Percentiles rank a stretch among this genome's conserved stretches.
phyloP scores from a whole-genome alignment of 257 asterid species.

The Fraxinus pennsylvanica region DNA sequence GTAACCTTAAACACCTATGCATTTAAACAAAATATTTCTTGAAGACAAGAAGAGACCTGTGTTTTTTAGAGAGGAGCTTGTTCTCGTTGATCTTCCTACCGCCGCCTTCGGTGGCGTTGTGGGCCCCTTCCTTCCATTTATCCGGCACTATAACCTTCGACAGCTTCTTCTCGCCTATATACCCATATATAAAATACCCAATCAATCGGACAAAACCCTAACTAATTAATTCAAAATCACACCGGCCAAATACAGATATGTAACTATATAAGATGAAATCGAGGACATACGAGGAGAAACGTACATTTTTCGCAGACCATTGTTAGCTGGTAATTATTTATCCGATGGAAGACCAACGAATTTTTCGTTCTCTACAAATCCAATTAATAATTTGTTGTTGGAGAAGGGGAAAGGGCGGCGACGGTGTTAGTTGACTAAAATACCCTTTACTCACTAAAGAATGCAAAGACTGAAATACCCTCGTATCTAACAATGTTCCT shows the following conservation, averaged over 20 bases:
- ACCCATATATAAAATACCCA: conserved; percentile 23
- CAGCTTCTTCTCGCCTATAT: conserved; percentile 90
- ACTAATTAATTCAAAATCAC: conserved; percentile 13
- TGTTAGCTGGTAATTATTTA: conserved; percentile 8
- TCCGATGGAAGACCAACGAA: conserved; percentile 9
- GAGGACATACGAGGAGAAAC: conserved; percentile 2
- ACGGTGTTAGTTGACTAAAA: background rate
- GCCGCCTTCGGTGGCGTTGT: conserved; percentile 84
- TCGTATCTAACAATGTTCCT: conserved; percentile 37
- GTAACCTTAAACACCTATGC: background rate
- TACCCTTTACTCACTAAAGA: background rate
- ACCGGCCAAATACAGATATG: background rate
- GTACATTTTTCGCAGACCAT: conserved; percentile 95
- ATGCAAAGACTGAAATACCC: background rate
- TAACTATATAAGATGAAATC: background rate
- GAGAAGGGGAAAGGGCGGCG: background rate
- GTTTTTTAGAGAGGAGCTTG: conserved; percentile 91
- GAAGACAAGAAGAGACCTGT: conserved; percentile 46
- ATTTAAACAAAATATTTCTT: background rate
- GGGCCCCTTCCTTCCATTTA: conserved; percentile 96
- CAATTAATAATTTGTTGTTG: background rate
- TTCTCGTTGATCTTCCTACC: conserved; percentile 99
- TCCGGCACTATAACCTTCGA: conserved; percentile 94
- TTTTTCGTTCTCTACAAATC: too few relatives aligned
- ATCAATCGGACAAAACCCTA: conserved; percentile 42